Conservation (phyloP, 2,329 filamentous ascomycete genomes). For the Colletotrichum camelliae region DNA sequence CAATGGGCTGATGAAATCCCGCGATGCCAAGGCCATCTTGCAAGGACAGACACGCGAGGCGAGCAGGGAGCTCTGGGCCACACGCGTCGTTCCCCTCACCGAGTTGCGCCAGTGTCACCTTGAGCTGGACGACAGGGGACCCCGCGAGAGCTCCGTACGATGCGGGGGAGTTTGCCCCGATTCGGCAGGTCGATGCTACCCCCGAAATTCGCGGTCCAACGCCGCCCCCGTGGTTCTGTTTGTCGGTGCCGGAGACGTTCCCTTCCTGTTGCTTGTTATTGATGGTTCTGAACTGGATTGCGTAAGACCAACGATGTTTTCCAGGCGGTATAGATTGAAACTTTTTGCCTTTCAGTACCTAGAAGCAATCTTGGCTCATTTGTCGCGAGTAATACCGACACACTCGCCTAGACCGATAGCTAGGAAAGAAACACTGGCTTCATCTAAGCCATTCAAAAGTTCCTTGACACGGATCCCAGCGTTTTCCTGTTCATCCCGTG, state of each 20-base stretch:
- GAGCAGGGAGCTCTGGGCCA: not conserved
- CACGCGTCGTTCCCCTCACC: not conserved
- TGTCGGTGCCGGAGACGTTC: not conserved
- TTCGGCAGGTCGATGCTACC: not conserved
- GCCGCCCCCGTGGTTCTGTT: not conserved
- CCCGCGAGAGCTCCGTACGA: not conserved
- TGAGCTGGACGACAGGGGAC: not conserved
- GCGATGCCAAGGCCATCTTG: not conserved
- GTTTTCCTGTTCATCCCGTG: not conserved
- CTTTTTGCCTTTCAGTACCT: not conserved
- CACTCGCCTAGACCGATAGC: not conserved
- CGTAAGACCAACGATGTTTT: no score
- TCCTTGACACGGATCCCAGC: not conserved
- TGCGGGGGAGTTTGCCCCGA: not conserved
- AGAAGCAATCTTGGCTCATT: not conserved
- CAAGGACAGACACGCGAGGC: not conserved
- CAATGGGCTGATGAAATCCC: not conserved
- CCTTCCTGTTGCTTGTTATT: not conserved
- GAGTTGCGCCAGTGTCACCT: not conserved
- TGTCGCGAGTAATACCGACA: not conserved
- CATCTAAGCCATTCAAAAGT: not conserved
- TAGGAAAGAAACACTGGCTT: not conserved
- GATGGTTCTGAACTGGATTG: rapidly evolving
- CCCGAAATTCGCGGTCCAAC: not conserved
- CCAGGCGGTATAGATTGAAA: no score